Evolutionary conservation across 2,329 filamentous ascomycete genomes (phyloP).

Genomic region (Drechslerella coelobrocha): DNA sequence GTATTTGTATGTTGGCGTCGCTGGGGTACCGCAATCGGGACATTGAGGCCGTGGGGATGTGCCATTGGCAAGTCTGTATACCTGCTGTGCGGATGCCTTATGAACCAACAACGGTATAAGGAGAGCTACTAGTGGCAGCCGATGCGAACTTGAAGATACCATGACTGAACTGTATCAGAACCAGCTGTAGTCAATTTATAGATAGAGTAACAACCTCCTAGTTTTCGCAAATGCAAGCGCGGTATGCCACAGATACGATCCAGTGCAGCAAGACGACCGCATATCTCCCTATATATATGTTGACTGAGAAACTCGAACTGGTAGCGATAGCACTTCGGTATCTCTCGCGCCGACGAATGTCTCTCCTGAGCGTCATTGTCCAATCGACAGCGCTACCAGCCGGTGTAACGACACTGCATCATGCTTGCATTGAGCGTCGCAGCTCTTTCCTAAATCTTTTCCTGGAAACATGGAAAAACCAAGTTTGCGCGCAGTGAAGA

Average conservation of each 20-base stretch:
- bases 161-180: not conserved
- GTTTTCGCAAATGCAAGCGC: too few species aligned
- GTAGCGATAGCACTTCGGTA: too few species aligned
- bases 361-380: too few species aligned
- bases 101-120: not conserved
- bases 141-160: not conserved
- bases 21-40: conserved; percentile 5
- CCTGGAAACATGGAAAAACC: conserved; percentile 2
- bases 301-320: too few species aligned
- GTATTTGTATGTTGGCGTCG: conserved; percentile 23
- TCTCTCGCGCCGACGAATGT: too few species aligned
- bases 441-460: conserved; percentile 1
- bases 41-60: conserved; percentile 16
- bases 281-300: too few species aligned
- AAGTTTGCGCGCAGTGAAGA: not conserved
- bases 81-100: conserved; percentile 15
- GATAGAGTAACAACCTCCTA: too few species aligned
- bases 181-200: too few species aligned
- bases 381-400: too few species aligned
- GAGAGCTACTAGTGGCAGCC: conserved; percentile 1
- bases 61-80: conserved; percentile 13
- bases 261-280: too few species aligned
- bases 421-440: too few species aligned
- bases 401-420: conserved; percentile 4
- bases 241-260: too few species aligned